These are phyloP conservation scores for Malassezia caprae DNA, from an alignment of 1,284 basidiomycete genomes.

Conservation along the genomic window DNA sequence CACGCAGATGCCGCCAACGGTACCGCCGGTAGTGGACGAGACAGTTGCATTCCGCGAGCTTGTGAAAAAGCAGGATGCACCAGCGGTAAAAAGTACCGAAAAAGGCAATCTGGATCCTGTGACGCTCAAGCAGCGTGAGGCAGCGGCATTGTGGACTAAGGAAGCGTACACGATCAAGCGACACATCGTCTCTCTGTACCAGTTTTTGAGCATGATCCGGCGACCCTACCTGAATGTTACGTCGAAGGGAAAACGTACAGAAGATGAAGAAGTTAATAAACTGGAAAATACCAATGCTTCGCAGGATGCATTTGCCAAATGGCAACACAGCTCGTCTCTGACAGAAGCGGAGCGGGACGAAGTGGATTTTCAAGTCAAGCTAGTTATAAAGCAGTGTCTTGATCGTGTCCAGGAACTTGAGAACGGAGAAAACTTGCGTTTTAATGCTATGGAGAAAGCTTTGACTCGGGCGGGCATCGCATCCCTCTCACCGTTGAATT, in stretches of 20 bases:
- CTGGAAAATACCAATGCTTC: background rate
- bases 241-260: background rate
- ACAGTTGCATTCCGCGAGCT: constrained; percentile 4
- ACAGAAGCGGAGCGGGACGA: constrained; percentile 78
- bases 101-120: background rate
- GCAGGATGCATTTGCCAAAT: constrained; percentile 24
- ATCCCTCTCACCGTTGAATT: background rate
- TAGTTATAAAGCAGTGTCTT: constrained; percentile 68
- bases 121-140: constrained; percentile 3
- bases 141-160: constrained; percentile 2
- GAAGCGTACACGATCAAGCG: constrained; percentile 15
- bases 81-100: background rate
- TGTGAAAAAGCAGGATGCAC: background rate
- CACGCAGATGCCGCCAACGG: background rate
- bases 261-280: background rate
- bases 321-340: constrained; percentile 55
- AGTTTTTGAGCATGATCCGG: constrained; percentile 8
- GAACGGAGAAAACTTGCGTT: constrained; percentile 59
- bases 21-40: constrained; percentile 5
- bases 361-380: constrained; percentile 74
- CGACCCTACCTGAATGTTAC: constrained; percentile 13
- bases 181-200: constrained; percentile 12
- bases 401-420: constrained; percentile 77
- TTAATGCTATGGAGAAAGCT: constrained; percentile 2
- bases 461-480: background rate